Evolutionary conservation across 225 moss, liverwort and hornwort genomes (phyloP).

Genomic region (Climacium dendroides): DNA sequence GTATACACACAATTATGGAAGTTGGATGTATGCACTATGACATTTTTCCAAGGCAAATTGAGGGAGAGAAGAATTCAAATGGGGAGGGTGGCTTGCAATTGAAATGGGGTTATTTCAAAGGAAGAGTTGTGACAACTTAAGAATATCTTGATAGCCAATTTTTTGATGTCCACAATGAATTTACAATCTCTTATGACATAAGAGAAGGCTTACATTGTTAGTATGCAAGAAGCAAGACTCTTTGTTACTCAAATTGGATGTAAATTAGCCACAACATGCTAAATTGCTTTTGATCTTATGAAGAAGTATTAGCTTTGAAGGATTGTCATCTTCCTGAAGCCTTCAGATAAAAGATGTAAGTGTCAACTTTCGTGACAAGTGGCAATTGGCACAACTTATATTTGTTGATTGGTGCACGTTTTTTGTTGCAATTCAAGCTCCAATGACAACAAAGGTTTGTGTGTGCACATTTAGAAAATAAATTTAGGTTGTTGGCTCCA

Average conservation of each 20-base stretch:
- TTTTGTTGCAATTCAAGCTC: neutral
- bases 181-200: rapidly evolving
- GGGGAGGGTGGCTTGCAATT: neutral
- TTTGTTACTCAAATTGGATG: rapidly evolving
- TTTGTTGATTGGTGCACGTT: no score
- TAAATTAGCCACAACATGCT: no score
- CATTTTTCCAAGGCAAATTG: neutral
- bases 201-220: neutral
- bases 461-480: neutral
- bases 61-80: neutral
- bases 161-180: neutral
- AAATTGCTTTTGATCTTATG: no score
- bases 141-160: neutral
- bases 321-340: rapidly evolving
- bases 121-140: neutral
- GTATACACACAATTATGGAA: neutral
- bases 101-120: neutral
- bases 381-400: no score
- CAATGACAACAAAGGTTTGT: no score
- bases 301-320: rapidly evolving
- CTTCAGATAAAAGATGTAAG: no score
- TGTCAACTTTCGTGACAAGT: no score
- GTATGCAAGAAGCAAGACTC: rapidly evolving
- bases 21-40: neutral
- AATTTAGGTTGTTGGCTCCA: neutral